phyloP scores from a whole-genome alignment of 140 eudicot species.

The Flaveria floridana region DNA sequence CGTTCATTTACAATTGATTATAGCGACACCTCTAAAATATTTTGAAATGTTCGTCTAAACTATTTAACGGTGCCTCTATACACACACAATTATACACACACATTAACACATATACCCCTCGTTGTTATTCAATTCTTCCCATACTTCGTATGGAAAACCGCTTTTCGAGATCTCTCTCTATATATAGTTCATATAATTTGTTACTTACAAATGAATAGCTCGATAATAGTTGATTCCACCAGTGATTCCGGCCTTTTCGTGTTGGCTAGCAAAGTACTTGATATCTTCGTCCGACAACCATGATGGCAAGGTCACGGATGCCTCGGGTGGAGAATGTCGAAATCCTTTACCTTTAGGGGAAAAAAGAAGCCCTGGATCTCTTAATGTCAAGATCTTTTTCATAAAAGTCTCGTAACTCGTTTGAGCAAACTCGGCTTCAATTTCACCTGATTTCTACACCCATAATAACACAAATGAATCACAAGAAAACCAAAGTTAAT shows the following conservation, averaged over 20 bases:
- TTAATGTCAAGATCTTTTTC: conserved; percentile 35
- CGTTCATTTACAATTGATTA: too few species aligned
- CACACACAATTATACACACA: too few species aligned
- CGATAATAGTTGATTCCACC: conserved; percentile 69
- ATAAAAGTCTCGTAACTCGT: conserved; percentile 26
- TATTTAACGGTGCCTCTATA: too few species aligned
- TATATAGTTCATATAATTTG: background rate
- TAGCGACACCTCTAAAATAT: too few species aligned
- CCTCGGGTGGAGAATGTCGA: conserved; percentile 24
- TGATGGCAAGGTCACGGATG: conserved; percentile 33
- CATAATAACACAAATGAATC: background rate
- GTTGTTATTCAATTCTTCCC: too few species aligned
- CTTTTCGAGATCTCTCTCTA: too few species aligned
- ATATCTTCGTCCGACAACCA: conserved; percentile 67
- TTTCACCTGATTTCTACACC: conserved; percentile 49
- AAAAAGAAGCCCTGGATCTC: conserved; percentile 35
- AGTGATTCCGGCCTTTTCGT: conserved; percentile 51
- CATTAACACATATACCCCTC: too few species aligned
- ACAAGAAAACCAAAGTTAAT: background rate
- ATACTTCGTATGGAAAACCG: too few species aligned
- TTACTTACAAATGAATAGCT: conserved; percentile 50
- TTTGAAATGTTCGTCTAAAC: too few species aligned
- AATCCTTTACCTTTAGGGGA: conserved; percentile 42
- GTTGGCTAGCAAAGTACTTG: conserved; percentile 41
- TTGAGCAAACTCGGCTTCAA: conserved; percentile 45